phyloP scores from a whole-genome alignment of 2,329 filamentous ascomycete genomes.

The Sclerotinia sclerotiorum region DNA sequence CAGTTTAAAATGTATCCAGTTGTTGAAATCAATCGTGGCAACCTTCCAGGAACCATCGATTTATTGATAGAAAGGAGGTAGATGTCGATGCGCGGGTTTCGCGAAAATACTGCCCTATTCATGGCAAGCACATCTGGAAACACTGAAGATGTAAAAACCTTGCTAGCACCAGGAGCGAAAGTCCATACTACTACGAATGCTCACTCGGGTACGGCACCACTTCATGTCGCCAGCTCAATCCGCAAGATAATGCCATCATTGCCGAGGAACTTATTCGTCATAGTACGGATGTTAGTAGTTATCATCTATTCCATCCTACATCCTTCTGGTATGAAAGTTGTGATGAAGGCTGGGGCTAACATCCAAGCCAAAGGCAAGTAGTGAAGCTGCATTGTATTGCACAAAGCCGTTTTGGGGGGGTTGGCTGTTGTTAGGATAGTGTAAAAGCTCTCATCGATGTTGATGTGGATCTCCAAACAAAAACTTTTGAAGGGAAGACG shows the following conservation, averaged over 20 bases:
- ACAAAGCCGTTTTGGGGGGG: too few relatives aligned
- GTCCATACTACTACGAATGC: neutral
- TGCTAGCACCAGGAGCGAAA: constrained; percentile 3
- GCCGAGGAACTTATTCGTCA: neutral
- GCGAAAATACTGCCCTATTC: neutral
- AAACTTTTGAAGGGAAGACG: neutral
- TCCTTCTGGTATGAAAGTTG: neutral
- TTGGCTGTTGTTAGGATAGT: neutral
- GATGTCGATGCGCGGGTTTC: neutral
- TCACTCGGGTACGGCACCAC: neutral
- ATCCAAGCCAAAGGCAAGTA: neutral
- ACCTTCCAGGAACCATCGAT: neutral
- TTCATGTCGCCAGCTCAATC: neutral
- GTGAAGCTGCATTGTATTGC: neutral
- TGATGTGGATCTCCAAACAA: neutral
- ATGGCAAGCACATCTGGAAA: neutral
- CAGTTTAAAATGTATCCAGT: neutral
- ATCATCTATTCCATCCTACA: neutral
- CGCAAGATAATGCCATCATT: neutral
- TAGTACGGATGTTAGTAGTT: neutral
- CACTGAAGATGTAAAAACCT: neutral
- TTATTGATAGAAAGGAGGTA: constrained; percentile 4
- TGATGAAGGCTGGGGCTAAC: neutral
- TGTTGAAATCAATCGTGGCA: neutral
- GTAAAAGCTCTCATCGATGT: constrained; percentile 2